These are phyloP conservation scores for Cylindrotheca fusiformis DNA, from an alignment of 108 stramenopile genomes.

Conservation along the genomic window DNA sequence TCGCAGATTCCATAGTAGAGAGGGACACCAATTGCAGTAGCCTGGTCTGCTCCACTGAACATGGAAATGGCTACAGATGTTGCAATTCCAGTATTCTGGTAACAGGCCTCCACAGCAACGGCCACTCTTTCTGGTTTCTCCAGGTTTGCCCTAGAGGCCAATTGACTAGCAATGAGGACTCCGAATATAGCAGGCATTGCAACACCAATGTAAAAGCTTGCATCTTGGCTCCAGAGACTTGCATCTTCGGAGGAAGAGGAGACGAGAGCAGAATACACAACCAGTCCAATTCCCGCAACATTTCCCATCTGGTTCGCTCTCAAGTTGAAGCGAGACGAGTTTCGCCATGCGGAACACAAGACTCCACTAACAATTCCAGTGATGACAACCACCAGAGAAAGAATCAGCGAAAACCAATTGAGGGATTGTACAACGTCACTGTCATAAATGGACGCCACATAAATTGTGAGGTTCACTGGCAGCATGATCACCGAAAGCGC, in stretches of 20 bases:
- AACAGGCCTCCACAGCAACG: slow-evolving; percentile 79
- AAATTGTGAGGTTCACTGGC: slow-evolving; percentile 82
- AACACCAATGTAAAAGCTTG: slow-evolving; percentile 72
- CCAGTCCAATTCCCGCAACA: slow-evolving; percentile 66
- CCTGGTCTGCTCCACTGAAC: slow-evolving; percentile 44
- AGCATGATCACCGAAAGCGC: slow-evolving; percentile 72
- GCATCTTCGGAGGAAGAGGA: slow-evolving; percentile 52
- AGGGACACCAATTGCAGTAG: slow-evolving; percentile 71
- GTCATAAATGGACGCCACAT: slow-evolving; percentile 63
- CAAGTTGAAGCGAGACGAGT: slow-evolving; percentile 46
- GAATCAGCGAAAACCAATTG: slow-evolving; percentile 75
- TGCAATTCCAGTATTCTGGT: slow-evolving; percentile 88
- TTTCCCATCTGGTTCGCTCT: slow-evolving; percentile 73
- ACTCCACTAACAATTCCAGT: slow-evolving; percentile 71
- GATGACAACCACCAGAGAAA: slow-evolving; percentile 70
- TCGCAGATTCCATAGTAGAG: slow-evolving; percentile 68
- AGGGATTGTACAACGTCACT: slow-evolving; percentile 62
- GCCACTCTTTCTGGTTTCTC: slow-evolving; percentile 86
- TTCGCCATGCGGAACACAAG: slow-evolving; percentile 32
- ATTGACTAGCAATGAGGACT: slow-evolving; percentile 50
- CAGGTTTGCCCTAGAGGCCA: slow-evolving; percentile 55
- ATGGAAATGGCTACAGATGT: slow-evolving; percentile 78
- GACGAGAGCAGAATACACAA: slow-evolving; percentile 61
- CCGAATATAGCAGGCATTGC: slow-evolving; percentile 68
- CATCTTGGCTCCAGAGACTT: slow-evolving; percentile 66